A percentile compares a stretch with the other conserved stretches of the same genome.
Conservation (phyloP, 2,329 filamentous ascomycete genomes). For the Tolypocladium paradoxum region DNA sequence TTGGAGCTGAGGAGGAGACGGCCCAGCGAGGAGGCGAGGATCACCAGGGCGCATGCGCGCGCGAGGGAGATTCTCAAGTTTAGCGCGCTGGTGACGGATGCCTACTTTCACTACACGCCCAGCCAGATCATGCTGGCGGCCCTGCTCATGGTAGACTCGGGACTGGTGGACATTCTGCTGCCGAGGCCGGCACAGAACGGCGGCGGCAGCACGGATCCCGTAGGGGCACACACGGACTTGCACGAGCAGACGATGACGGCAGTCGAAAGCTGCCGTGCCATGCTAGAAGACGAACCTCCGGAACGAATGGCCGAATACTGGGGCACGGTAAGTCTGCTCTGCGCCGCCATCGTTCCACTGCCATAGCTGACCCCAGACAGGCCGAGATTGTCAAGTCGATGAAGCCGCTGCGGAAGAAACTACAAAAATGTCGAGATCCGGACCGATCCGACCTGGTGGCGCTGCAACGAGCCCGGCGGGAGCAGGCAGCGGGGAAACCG, state of each 20-base stretch:
- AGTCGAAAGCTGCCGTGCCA: slow-evolving; percentile 39
- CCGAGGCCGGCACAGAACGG: slow-evolving; percentile 24
- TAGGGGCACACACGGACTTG: slow-evolving; percentile 14
- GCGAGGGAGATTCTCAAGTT: slow-evolving; percentile 67
- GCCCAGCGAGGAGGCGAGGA: slow-evolving; percentile 43
- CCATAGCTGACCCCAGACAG: slow-evolving; percentile 13
- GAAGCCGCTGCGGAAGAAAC: slow-evolving; percentile 53
- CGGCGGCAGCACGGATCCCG: slow-evolving; percentile 12
- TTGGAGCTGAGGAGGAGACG: slow-evolving; percentile 67
- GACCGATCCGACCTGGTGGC: slow-evolving; percentile 63
- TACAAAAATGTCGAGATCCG: slow-evolving; percentile 64
- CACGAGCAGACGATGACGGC: slow-evolving; percentile 38
- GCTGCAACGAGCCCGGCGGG: slow-evolving; percentile 52
- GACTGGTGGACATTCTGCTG: slow-evolving; percentile 41
- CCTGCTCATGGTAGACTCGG: slow-evolving; percentile 62
- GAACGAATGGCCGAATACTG: slow-evolving; percentile 44
- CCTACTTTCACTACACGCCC: slow-evolving; percentile 93
- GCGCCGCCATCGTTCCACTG: no score
- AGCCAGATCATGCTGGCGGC: slow-evolving; percentile 88
- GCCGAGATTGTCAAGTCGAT: slow-evolving; percentile 33
- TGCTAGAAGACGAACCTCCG: slow-evolving; percentile 46
- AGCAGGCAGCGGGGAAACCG: slow-evolving; percentile 34
- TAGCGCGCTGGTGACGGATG: slow-evolving; percentile 78
- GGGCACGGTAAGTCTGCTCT: slow-evolving; percentile 30
- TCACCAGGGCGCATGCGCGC: slow-evolving; percentile 55